Conservation (phyloP, 140 eudicot species). For the Stevia rebaudiana region DNA sequence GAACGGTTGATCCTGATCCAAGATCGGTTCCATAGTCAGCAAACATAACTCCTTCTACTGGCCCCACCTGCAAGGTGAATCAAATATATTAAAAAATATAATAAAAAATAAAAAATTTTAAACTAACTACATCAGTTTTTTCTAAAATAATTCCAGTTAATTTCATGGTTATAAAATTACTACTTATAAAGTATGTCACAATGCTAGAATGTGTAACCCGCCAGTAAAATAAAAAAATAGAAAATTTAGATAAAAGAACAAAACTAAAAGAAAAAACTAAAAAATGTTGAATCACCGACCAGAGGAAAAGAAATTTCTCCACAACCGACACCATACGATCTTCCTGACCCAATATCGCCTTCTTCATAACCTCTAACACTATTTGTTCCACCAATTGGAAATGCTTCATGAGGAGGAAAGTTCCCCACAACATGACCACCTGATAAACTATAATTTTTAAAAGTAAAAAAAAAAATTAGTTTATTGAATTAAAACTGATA, state of each 20-base stretch:
- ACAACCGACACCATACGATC: conserved; percentile 84
- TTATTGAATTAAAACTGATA: background rate
- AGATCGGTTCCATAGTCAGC: conserved; percentile 97
- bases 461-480: background rate
- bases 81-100: background rate
- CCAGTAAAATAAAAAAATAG: background rate
- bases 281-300: conserved; percentile 37
- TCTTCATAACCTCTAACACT: conserved; percentile 98
- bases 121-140: no score
- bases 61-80: conserved; percentile 51
- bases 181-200: background rate
- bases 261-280: background rate
- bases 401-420: conserved; percentile 97
- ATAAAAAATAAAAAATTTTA: background rate
- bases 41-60: conserved; percentile 79
- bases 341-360: conserved; percentile 95
- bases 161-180: background rate
- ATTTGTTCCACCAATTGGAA: conserved; percentile 92
- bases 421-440: conserved; percentile 95
- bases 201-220: background rate
- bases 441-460: conserved; percentile 48
- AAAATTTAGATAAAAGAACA: background rate
- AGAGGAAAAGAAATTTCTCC: conserved; percentile 90
- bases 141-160: background rate
- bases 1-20: conserved; percentile 87